Percentiles rank a stretch among this genome's conserved stretches.
Evolutionary conservation across 2,329 filamentous ascomycete species (phyloP).

Genomic region (Cryphonectria nitschkei): DNA sequence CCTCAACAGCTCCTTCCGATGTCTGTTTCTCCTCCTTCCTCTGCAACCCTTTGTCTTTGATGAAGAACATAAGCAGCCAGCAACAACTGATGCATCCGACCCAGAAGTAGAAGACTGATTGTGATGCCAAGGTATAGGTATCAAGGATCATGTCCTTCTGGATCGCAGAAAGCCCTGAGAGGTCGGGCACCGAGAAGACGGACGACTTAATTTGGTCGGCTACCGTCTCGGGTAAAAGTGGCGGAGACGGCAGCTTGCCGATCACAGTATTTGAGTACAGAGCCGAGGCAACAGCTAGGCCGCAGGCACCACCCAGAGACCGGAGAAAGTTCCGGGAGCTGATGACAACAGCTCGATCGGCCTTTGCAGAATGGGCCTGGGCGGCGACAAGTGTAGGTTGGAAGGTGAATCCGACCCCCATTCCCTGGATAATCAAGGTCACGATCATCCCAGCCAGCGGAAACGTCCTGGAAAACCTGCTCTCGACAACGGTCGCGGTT

Average conservation of each 20-base stretch:
- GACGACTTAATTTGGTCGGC: constrained; percentile 41
- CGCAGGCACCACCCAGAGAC: constrained; percentile 60
- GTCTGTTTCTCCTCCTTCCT: constrained; percentile 22
- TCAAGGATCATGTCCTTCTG: constrained; percentile 23
- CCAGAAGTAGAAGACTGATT: constrained; percentile 29
- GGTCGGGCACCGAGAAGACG: constrained; percentile 42
- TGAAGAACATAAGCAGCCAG: constrained; percentile 25
- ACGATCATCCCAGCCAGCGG: constrained; percentile 45
- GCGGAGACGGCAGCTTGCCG: constrained; percentile 39
- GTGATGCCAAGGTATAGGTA: constrained; percentile 25
- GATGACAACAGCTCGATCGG: constrained; percentile 64
- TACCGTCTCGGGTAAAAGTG: constrained; percentile 33
- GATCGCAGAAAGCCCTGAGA: constrained; percentile 39
- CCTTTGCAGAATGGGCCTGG: constrained; percentile 60
- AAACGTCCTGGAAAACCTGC: background rate
- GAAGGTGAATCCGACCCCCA: constrained; percentile 56
- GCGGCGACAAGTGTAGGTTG: constrained; percentile 58
- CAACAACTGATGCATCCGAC: constrained; percentile 22
- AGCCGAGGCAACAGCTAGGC: constrained; percentile 60
- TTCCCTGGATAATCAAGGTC: constrained; percentile 53
- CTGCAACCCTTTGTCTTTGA: constrained; percentile 25
- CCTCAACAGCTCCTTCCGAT: background rate
- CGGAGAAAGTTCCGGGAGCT: constrained; percentile 66
- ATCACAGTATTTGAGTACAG: constrained; percentile 37
- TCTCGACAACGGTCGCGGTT: constrained; percentile 34